These are phyloP conservation scores for Cardamine resedifolia DNA, from an alignment of 345 rosid species.

Conservation along the genomic window DNA sequence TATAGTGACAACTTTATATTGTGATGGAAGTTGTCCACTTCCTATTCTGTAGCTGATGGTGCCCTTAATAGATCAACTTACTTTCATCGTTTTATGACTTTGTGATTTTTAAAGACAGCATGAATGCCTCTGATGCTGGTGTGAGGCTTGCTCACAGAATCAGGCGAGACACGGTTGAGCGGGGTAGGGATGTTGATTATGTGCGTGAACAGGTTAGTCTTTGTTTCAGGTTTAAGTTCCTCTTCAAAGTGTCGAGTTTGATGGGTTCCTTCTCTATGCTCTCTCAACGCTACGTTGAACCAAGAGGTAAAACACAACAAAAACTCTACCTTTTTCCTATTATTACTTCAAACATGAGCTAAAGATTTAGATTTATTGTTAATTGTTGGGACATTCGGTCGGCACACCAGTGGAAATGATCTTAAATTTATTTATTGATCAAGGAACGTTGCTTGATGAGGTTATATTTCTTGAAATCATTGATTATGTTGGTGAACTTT, in stretches of 20 bases:
- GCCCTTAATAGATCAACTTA: constrained; percentile 13
- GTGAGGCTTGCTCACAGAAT: too few relatives aligned
- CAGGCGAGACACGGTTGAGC: too few relatives aligned
- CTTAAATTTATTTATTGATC: constrained; percentile 45
- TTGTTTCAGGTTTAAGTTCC: too few relatives aligned
- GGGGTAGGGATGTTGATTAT: too few relatives aligned
- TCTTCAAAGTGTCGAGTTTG: constrained; percentile 66
- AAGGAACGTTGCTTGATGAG: constrained; percentile 45
- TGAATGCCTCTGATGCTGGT: too few relatives aligned
- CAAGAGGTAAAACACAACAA: constrained; percentile 45
- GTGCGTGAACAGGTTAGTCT: too few relatives aligned
- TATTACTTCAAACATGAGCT: constrained; percentile 12
- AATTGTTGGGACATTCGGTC: constrained; percentile 47
- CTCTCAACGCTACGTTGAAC: constrained; percentile 52
- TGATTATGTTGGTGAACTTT: constrained; percentile 47
- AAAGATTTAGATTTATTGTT: constrained; percentile 7
- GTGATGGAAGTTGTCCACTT: constrained; percentile 13
- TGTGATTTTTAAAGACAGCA: too few relatives aligned
- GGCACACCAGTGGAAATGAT: constrained; percentile 53
- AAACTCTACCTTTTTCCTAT: neutral
- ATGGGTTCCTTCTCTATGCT: constrained; percentile 66
- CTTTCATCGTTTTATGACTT: neutral
- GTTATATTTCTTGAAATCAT: constrained; percentile 42
- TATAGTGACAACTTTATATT: neutral
- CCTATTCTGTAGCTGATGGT: constrained; percentile 4